phyloP scores from a whole-genome alignment of 768 basidiomycete genomes.

The Termitomyces sp. region DNA sequence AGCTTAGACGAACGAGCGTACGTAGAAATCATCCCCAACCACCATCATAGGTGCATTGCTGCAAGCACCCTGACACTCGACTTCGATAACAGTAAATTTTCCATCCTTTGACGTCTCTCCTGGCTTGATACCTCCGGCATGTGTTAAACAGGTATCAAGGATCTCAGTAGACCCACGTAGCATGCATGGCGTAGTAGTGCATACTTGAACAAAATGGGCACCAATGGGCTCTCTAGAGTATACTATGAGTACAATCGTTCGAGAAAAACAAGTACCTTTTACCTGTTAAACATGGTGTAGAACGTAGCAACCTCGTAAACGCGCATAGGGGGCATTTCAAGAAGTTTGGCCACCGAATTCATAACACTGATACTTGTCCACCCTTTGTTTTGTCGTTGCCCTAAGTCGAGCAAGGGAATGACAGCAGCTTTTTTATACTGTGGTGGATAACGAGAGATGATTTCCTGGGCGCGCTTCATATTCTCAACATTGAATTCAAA shows the following conservation, averaged over 20 bases:
- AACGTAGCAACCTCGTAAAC: constrained; percentile 99
- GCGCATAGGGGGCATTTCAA: constrained; percentile 96
- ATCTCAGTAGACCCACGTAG: constrained; percentile 89
- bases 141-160: constrained; percentile 73
- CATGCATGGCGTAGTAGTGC: constrained; percentile 99
- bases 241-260: neutral
- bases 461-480: constrained; percentile 77
- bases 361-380: constrained; percentile 99
- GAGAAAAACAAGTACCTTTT: constrained; percentile 14
- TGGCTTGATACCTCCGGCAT: constrained; percentile 78
- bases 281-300: constrained; percentile 99
- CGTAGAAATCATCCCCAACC: constrained; percentile 95
- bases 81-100: constrained; percentile 96
- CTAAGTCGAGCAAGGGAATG: constrained; percentile 94
- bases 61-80: constrained; percentile 98
- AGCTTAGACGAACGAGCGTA: constrained; percentile 29
- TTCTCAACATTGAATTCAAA: constrained; percentile 85
- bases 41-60: constrained; percentile 98
- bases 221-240: constrained; percentile 82
- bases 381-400: constrained; percentile 95
- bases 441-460: constrained; percentile 90
- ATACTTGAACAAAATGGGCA: constrained; percentile 92
- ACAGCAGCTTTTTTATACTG: constrained; percentile 99
- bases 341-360: constrained; percentile 93
- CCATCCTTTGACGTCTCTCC: constrained; percentile 94